Base-by-base conservation (phyloP, 2,329 filamentous ascomycete species). In the Fusarium metavorans region DNA sequence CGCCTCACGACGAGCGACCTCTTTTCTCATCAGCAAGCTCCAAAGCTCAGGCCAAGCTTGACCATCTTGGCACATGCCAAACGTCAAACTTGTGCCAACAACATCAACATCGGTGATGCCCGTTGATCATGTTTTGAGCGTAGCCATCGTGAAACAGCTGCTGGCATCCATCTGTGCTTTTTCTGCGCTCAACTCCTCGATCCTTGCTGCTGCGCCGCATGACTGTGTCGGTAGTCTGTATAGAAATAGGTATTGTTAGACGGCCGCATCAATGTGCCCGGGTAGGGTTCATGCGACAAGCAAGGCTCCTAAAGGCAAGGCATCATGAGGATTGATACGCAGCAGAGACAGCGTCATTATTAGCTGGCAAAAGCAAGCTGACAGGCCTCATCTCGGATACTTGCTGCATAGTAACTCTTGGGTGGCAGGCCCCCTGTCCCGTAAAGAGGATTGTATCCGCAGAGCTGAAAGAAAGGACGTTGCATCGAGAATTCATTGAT, bases 401-500 rank as follows among this genome's bases (percentile, higher is more conserved):
- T 66, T 69, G 64, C 65, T 32, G 70, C 64, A 45, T 23, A 70
- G n/a, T n/a, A n/a, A n/a, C n/a, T n/a, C n/a, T n/a, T 43, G 60
- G 30, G 25, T n/a, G 25, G 14, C 50, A 58, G 34, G 39, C 64
- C 69, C 75, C 65, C 43, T 61, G 48, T 48, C 23, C 48, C 50
- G 58, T 35, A 39, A 23, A 25, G 16, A 35, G 32, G 45, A 63
- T 34, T 66, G 50, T 65, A 72, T 72, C 75, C 70, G 76, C 75
- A 69, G 59, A 77, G 77, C 77, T 78, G 74, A 77, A 77, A 72
- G 72, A 58, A 77, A 70, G 72, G 61, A 62, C 58, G 75, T 72
- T 77, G 57, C 72, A 72, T 77, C 59, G 64, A 68, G 27, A 64
- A 73, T 76, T 50, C 16, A 18, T 50, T 50, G 25, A 50, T 50